Percentiles rank a stretch among this genome's conserved stretches.
These are phyloP conservation scores for Bruguiera sexangula DNA, from an alignment of 345 rosid species.

Conservation along the genomic window DNA sequence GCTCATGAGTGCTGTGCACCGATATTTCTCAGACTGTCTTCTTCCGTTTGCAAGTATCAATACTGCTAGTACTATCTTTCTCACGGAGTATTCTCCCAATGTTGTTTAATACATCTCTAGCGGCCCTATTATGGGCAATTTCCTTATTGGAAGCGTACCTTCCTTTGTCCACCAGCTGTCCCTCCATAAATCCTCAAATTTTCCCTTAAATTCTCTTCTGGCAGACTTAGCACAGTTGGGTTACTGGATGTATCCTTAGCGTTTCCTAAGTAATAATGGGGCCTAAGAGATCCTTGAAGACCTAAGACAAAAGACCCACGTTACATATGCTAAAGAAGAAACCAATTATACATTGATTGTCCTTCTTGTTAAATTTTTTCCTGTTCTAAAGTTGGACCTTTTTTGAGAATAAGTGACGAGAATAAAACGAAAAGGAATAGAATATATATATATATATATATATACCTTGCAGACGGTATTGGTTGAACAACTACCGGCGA, in stretches of 20 bases:
- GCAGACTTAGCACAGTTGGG: constrained; percentile 45
- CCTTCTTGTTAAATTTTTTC: too few species aligned
- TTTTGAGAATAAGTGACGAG: neutral
- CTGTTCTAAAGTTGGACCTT: too few species aligned
- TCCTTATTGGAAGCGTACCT: constrained; percentile 41
- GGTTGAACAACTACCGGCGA: constrained; percentile 30
- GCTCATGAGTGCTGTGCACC: too few species aligned
- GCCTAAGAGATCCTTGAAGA: constrained; percentile 46
- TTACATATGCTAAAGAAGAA: too few species aligned
- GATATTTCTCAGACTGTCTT: too few species aligned
- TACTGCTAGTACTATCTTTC: neutral
- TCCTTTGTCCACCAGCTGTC: constrained; percentile 42
- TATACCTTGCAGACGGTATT: constrained; percentile 52
- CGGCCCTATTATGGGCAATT: constrained; percentile 53
- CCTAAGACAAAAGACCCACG: constrained; percentile 24
- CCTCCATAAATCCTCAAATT: constrained; percentile 48
- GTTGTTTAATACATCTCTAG: constrained; percentile 52
- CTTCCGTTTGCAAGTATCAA: too few species aligned
- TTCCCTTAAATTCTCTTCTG: constrained; percentile 46
- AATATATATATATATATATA: too few species aligned
- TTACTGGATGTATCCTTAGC: constrained; percentile 40
- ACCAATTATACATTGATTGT: too few species aligned
- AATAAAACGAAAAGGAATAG: neutral
- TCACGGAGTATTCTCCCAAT: constrained; percentile 15
- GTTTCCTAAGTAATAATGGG: constrained; percentile 46